Percentiles rank a stretch among this genome's conserved stretches.
Conservation (phyloP, 2,329 filamentous ascomycete genomes). For the Tolypocladium inflatum region DNA sequence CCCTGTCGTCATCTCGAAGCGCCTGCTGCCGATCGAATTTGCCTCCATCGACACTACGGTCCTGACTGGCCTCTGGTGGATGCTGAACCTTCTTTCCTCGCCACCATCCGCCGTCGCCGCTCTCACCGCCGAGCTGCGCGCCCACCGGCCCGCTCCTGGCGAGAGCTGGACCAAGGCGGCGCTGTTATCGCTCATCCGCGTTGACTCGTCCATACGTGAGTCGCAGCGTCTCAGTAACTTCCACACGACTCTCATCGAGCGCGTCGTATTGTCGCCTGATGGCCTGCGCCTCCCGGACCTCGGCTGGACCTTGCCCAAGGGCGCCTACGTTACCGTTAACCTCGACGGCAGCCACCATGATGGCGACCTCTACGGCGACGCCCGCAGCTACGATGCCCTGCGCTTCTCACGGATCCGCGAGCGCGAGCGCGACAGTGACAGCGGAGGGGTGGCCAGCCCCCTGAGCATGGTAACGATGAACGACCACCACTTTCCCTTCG, state of each 20-base stretch:
- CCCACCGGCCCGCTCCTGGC: conserved; percentile 15
- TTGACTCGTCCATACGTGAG: conserved; percentile 44
- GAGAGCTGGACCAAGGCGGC: conserved; percentile 35
- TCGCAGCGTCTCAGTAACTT: conserved; percentile 40
- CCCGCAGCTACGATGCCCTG: conserved; percentile 37
- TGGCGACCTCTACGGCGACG: conserved; percentile 29
- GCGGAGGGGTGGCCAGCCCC: conserved; percentile 14
- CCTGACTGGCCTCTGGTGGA: conserved; percentile 35
- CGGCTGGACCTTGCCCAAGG: conserved; percentile 26
- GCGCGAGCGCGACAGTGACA: conserved; percentile 20
- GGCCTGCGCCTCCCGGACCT: conserved; percentile 28
- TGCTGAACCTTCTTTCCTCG: conserved; percentile 36
- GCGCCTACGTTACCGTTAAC: conserved; percentile 33
- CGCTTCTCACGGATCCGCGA: conserved; percentile 36
- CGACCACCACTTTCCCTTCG: conserved; percentile 41
- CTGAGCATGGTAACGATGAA: conserved; percentile 44
- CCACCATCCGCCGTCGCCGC: conserved; percentile 20
- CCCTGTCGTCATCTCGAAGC: conserved; percentile 37
- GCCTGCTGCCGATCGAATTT: conserved; percentile 46
- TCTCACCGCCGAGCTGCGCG: conserved; percentile 31
- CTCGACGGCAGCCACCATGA: conserved; percentile 37
- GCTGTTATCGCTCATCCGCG: conserved; percentile 30
- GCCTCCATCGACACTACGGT: conserved; percentile 50
- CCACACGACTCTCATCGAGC: conserved; percentile 31
- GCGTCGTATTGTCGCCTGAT: conserved; percentile 32